Evolutionary conservation across 345 rosid species (phyloP).

Genomic region (Cardiospermum halicacabum): DNA sequence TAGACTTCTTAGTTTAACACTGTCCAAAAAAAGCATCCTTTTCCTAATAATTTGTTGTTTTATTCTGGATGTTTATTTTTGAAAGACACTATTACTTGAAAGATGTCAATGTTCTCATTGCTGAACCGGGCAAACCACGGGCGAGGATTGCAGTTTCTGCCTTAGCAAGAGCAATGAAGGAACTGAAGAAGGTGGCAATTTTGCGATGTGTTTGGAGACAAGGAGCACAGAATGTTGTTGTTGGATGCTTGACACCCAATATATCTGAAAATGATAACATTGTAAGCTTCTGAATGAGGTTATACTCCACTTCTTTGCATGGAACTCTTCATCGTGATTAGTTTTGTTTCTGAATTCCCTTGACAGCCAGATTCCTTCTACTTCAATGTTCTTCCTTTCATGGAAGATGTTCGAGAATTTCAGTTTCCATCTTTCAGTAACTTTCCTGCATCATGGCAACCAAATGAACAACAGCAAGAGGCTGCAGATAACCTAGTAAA

Average conservation of each 20-base stretch:
- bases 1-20: background rate
- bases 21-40: constrained; percentile 11
- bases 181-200: constrained; percentile 72
- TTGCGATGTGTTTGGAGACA: constrained; percentile 96
- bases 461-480: constrained; percentile 73
- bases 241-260: constrained; percentile 83
- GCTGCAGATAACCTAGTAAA: constrained; percentile 74
- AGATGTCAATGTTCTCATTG: constrained; percentile 75
- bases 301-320: background rate
- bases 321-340: constrained; percentile 10
- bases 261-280: constrained; percentile 55
- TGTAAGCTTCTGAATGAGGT: constrained; percentile 36
- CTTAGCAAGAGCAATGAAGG: constrained; percentile 81
- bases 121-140: constrained; percentile 70
- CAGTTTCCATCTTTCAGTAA: constrained; percentile 77
- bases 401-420: constrained; percentile 92
- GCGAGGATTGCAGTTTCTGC: constrained; percentile 73
- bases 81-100: constrained; percentile 88
- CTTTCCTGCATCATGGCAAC: constrained; percentile 65
- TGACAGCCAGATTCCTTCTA: constrained; percentile 86
- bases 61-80: constrained; percentile 21
- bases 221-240: constrained; percentile 62
- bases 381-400: constrained; percentile 82
- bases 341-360: constrained; percentile 15
- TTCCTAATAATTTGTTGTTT: background rate